These are phyloP conservation scores for Colletotrichum sp. DNA, from an alignment of 2,329 filamentous ascomycete species.

Conservation along the genomic window DNA sequence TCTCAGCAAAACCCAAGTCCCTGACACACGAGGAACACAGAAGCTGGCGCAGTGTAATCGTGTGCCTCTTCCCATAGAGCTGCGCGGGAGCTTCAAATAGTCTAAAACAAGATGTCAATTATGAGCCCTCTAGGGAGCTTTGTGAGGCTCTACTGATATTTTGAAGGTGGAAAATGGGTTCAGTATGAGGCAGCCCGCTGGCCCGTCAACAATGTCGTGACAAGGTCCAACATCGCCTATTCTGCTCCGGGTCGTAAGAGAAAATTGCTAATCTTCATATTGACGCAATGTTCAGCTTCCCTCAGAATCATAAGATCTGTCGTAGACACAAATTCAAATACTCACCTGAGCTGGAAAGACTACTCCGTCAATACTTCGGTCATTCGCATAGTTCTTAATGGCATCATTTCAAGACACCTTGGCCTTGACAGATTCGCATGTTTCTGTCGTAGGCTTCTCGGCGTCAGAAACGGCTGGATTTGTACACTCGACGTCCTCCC, in stretches of 20 bases:
- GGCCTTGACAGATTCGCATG: not conserved
- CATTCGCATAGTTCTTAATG: accelerated
- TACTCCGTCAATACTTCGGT: not conserved
- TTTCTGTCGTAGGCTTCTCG: not conserved
- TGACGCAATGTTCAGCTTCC: not conserved
- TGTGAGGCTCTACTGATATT: not conserved
- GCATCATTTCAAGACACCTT: not conserved
- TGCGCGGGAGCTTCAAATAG: not conserved
- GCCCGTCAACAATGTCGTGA: not conserved
- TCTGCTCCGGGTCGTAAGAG: not conserved
- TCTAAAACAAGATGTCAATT: not conserved
- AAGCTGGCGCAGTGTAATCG: not conserved
- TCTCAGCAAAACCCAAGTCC: not conserved
- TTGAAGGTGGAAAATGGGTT: not conserved
- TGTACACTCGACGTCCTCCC: not conserved
- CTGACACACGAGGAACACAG: not conserved
- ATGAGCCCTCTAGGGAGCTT: not conserved
- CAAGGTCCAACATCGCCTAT: not conserved
- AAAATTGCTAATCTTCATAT: not conserved
- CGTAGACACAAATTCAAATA: not conserved
- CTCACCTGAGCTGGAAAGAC: not conserved
- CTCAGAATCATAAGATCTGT: not conserved
- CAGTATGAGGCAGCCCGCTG: not conserved
- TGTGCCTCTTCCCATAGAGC: not conserved
- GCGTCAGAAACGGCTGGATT: not conserved